A percentile compares a stretch with the other conserved stretches of the same genome.
Evolutionary conservation across 129 eudicot species (phyloP).

Genomic region (Heracleum sosnowskyi): DNA sequence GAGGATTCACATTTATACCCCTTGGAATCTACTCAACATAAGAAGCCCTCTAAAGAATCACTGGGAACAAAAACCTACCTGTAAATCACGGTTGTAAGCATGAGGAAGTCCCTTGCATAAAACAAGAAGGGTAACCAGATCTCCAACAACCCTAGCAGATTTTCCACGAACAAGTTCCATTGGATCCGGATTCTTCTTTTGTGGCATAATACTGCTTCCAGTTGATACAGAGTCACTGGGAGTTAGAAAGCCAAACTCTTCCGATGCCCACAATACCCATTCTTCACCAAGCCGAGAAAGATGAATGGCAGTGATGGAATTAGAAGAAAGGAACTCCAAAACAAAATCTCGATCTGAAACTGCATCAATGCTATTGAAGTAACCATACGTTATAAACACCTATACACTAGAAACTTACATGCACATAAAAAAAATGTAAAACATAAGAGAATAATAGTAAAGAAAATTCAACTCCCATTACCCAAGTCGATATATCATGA

Average conservation of each 20-base stretch:
- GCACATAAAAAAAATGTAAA: background rate
- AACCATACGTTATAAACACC: constrained; percentile 13
- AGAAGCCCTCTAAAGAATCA: background rate
- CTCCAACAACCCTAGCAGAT: constrained; percentile 87
- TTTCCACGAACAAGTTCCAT: constrained; percentile 98
- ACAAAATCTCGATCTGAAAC: constrained; percentile 97
- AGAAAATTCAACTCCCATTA: background rate
- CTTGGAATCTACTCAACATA: background rate
- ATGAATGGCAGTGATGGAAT: constrained; percentile 74
- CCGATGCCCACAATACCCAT: constrained; percentile 99
- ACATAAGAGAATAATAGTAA: background rate
- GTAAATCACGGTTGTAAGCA: constrained; percentile 93
- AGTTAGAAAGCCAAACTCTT: constrained; percentile 83
- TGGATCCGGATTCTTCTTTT: constrained; percentile 97
- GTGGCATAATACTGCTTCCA: constrained; percentile 99
- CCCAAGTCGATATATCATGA: background rate
- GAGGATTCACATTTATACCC: background rate
- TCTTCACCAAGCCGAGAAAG: constrained; percentile 98
- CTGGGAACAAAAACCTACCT: constrained; percentile 32
- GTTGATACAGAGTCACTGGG: constrained; percentile 98
- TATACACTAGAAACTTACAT: background rate
- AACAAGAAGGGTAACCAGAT: constrained; percentile 78
- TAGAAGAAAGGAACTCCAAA: constrained; percentile 89
- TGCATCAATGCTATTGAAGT: constrained; percentile 78
- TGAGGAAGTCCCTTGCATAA: constrained; percentile 99